Evolutionary conservation across 176 grass and related monocot genomes (phyloP).

Genomic region (Musa itinerans): DNA sequence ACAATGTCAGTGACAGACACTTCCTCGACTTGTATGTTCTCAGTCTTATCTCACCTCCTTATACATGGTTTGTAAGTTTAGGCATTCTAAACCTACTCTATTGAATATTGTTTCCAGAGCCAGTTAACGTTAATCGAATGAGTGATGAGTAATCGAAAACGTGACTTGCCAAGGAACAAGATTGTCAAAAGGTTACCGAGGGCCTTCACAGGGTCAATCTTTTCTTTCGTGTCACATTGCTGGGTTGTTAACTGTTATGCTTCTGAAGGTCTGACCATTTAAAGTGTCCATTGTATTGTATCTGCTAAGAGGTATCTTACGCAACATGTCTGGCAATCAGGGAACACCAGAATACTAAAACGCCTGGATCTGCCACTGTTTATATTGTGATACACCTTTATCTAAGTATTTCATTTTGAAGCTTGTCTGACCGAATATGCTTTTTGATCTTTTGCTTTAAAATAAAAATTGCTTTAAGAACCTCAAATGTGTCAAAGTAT

Average conservation of each 20-base stretch:
- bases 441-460: not conserved
- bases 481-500: not conserved
- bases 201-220: constrained; percentile 68
- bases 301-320: not conserved
- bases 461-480: not conserved
- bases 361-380: constrained; percentile 46
- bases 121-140: constrained; percentile 29
- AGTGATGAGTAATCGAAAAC: constrained; percentile 76
- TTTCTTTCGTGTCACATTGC: not conserved
- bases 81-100: not conserved
- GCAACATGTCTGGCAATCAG: constrained; percentile 9
- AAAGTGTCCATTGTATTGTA: not conserved
- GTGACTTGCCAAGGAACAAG: constrained; percentile 53
- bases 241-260: not conserved
- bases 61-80: not conserved
- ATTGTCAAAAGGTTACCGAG: constrained; percentile 79
- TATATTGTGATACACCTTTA: constrained; percentile 66
- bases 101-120: constrained; percentile 8
- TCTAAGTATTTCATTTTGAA: constrained; percentile 41
- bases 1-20: no score
- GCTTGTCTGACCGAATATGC: not conserved
- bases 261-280: not conserved
- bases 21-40: no score
- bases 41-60: not conserved
- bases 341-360: constrained; percentile 47